Evolutionary conservation across 192 early-diverging fungal species (phyloP).

Genomic region (Backusella sp.): DNA sequence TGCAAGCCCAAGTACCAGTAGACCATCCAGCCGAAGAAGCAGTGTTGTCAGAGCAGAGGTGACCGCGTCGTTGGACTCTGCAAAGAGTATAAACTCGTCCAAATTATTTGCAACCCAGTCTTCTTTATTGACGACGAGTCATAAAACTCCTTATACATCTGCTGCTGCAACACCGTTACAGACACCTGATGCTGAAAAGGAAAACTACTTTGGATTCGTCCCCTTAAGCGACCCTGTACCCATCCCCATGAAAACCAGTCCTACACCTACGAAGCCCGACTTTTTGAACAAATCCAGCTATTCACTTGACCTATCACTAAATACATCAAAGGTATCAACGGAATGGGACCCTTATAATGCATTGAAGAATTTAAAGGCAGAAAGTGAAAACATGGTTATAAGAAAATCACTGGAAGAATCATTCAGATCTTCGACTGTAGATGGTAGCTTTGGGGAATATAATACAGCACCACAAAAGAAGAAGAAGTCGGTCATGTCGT

Average conservation of each 20-base stretch:
- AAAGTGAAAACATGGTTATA: conserved; percentile 12
- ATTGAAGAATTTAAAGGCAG: neutral
- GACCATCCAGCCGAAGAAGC: neutral
- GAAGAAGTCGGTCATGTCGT: neutral
- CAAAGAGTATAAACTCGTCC: neutral
- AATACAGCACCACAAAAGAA: neutral
- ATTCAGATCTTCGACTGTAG: neutral
- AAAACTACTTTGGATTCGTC: neutral
- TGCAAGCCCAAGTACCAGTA: neutral
- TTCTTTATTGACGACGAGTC: neutral
- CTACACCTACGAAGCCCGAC: neutral
- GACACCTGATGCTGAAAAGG: neutral
- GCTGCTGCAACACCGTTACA: conserved; percentile 15
- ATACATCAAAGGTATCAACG: neutral
- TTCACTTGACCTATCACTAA: neutral
- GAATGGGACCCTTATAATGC: conserved; percentile 15
- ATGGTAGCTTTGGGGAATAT: neutral
- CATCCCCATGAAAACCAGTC: neutral
- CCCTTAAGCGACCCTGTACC: neutral
- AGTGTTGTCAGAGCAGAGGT: neutral
- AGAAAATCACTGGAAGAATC: neutral
- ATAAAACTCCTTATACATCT: conserved; percentile 22
- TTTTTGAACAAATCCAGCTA: neutral
- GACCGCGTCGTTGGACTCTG: neutral
- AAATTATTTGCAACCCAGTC: conserved; percentile 6